These are phyloP conservation scores for Saturnispora sanitii DNA, from an alignment of 805 yeast species.

Conservation along the genomic window DNA sequence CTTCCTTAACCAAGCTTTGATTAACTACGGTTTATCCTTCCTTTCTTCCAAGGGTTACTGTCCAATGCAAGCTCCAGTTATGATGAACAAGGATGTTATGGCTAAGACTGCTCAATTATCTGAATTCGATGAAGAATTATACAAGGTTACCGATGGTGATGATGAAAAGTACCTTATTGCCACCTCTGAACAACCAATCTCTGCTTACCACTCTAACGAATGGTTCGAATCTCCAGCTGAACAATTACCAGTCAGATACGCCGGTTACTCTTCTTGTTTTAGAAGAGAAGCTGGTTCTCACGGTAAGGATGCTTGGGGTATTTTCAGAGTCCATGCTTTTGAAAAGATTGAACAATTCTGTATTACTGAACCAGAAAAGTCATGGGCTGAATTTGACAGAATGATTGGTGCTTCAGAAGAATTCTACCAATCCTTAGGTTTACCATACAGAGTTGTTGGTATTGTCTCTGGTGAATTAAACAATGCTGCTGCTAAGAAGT, in stretches of 20 bases:
- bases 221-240: conserved; percentile 98
- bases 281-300: conserved; percentile 99
- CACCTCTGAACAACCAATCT: conserved; percentile 97
- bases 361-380: conserved; percentile 93
- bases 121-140: conserved; percentile 94
- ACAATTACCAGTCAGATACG: conserved; percentile 93
- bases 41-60: conserved; percentile 64
- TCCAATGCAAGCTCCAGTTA: conserved; percentile 96
- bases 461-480: conserved; percentile 97
- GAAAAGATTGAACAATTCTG: conserved; percentile 97
- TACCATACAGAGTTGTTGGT: conserved; percentile 96
- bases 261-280: conserved; percentile 97
- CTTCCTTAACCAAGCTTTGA: conserved; percentile 93
- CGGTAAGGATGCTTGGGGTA: conserved; percentile 99
- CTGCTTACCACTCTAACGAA: conserved; percentile 94
- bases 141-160: conserved; percentile 93
- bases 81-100: conserved; percentile 99
- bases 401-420: conserved; percentile 90
- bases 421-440: conserved; percentile 81
- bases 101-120: conserved; percentile 98
- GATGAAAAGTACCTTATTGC: conserved; percentile 98
- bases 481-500: conserved; percentile 98
- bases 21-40: conserved; percentile 88
- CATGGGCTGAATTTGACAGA: conserved; percentile 94
- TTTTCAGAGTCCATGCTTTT: conserved; percentile 96